Evolutionary conservation across 2,329 filamentous ascomycete genomes (phyloP).

Genomic region (Lasiodiplodia sp.): DNA sequence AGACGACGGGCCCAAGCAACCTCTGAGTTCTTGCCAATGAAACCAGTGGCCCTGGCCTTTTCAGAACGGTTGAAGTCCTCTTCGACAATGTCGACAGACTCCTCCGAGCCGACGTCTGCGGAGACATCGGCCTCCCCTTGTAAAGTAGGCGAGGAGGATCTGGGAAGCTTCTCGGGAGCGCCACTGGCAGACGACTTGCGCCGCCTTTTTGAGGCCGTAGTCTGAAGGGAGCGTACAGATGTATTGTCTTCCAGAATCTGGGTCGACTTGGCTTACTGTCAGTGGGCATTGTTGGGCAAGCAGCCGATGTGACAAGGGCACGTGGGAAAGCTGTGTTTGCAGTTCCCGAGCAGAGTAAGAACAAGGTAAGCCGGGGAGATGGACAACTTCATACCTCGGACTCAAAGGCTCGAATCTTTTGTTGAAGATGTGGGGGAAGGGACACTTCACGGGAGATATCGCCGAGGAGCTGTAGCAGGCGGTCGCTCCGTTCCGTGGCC

Average conservation of each 20-base stretch:
- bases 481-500: conserved; percentile 40
- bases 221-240: conserved; percentile 6
- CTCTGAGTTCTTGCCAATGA: conserved; percentile 37
- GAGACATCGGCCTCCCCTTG: conserved; percentile 37
- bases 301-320: not conserved
- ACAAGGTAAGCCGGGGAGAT: no score
- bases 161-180: conserved; percentile 31
- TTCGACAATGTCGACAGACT: conserved; percentile 37
- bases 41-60: conserved; percentile 39
- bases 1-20: conserved; percentile 41
- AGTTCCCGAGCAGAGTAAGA: not conserved
- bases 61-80: conserved; percentile 38
- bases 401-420: conserved; percentile 15
- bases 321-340: not conserved
- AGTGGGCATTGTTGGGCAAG: not conserved
- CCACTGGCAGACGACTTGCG: not conserved
- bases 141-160: conserved; percentile 31
- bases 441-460: conserved; percentile 35
- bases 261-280: not conserved
- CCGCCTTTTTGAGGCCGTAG: conserved; percentile 2
- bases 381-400: conserved; percentile 17
- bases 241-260: conserved; percentile 18
- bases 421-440: conserved; percentile 28
- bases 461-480: conserved; percentile 40
- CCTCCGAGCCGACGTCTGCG: conserved; percentile 39